Percentiles rank a stretch among this genome's conserved stretches.
Conservation (phyloP, 202 grass and related monocot genomes). For the Alloteropsis angusta region DNA sequence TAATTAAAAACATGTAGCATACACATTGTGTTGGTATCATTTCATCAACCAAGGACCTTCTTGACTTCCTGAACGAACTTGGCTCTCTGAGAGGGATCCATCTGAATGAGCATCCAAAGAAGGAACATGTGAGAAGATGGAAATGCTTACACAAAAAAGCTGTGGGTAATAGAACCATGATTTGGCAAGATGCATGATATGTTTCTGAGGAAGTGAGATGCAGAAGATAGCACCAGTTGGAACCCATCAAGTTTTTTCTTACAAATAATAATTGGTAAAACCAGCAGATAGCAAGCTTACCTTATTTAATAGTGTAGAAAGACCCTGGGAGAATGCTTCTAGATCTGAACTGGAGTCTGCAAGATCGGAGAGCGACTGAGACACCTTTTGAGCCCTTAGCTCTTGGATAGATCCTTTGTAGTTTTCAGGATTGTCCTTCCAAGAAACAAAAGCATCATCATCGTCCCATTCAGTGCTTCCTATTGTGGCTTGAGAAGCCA, state of each 20-base stretch:
- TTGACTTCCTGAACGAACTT: slow-evolving; percentile 47
- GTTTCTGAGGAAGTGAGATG: not conserved
- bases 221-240: not conserved
- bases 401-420: slow-evolving; percentile 46
- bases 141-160: not conserved
- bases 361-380: slow-evolving; percentile 40
- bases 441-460: slow-evolving; percentile 66
- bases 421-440: slow-evolving; percentile 65
- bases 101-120: slow-evolving; percentile 38
- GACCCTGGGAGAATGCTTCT: slow-evolving; percentile 46
- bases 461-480: slow-evolving; percentile 50
- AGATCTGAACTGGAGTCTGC: slow-evolving; percentile 46
- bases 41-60: slow-evolving; percentile 37
- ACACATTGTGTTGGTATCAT: slow-evolving; percentile 21
- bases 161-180: not conserved
- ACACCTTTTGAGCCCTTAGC: slow-evolving; percentile 55
- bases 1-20: slow-evolving; percentile 22
- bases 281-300: slow-evolving; percentile 23
- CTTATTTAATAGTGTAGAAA: slow-evolving; percentile 62
- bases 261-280: not conserved
- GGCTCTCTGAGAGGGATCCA: slow-evolving; percentile 58
- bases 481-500: slow-evolving; percentile 29
- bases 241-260: slow-evolving; percentile 4
- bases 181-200: not conserved
- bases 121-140: not conserved